These are phyloP conservation scores for Tylopilus intermedius DNA, from an alignment of 768 basidiomycete genomes.

Conservation along the genomic window DNA sequence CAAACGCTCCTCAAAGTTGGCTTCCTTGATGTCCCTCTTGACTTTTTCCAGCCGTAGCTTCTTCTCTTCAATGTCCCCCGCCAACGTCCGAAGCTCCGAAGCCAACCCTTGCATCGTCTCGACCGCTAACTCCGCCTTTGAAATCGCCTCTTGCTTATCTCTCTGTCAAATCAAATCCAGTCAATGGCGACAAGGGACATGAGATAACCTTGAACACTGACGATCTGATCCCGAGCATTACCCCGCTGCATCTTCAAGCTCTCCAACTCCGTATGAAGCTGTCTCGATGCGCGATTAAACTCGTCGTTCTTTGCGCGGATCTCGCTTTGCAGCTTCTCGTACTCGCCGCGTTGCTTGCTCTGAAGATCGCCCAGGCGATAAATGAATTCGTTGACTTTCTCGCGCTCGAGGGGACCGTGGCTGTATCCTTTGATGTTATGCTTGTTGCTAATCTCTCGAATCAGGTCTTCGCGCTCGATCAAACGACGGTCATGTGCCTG, in stretches of 20 bases:
- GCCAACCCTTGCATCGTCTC: conserved; percentile 54
- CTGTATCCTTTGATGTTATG: conserved; percentile 73
- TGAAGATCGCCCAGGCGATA: conserved; percentile 59
- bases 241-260: conserved; percentile 49
- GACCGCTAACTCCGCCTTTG: conserved; percentile 47
- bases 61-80: conserved; percentile 69
- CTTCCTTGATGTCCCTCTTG: conserved; percentile 50
- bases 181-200: not conserved
- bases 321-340: conserved; percentile 67
- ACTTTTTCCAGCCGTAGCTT: conserved; percentile 53
- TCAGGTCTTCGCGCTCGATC: conserved; percentile 63
- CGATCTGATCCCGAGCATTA: conserved; percentile 53
- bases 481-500: conserved; percentile 75
- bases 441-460: conserved; percentile 64
- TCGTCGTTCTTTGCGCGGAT: conserved; percentile 54
- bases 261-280: conserved; percentile 53
- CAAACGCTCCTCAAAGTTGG: conserved; percentile 63
- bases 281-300: conserved; percentile 54
- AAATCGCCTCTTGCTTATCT: conserved; percentile 50
- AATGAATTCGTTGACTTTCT: conserved; percentile 71
- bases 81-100: conserved; percentile 47
- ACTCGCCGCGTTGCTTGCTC: conserved; percentile 55
- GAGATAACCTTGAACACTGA: conserved; percentile 27
- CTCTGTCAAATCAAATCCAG: conserved; percentile 27
- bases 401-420: conserved; percentile 61